phyloP scores from a whole-genome alignment of 768 basidiomycete species.

The Cystofilobasidium ferigula region DNA sequence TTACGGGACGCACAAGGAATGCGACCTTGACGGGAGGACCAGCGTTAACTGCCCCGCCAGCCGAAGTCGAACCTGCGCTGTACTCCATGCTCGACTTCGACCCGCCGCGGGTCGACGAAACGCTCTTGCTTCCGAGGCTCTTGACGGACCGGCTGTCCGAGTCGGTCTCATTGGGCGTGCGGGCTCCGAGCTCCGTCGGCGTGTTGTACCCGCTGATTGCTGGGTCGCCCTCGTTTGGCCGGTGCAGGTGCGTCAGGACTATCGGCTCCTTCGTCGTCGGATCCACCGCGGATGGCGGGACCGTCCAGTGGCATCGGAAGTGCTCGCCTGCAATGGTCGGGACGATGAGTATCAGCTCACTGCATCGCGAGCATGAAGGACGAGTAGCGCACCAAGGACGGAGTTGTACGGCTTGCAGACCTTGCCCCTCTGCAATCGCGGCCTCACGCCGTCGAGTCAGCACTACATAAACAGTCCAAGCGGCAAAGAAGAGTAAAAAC shows the following conservation, averaged over 20 bases:
- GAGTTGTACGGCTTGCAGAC: conserved; percentile 68
- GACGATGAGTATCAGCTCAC: too few species aligned
- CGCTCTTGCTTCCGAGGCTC: conserved; percentile 3
- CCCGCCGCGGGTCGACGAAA: background rate
- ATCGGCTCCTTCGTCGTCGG: conserved; percentile 35
- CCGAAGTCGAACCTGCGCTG: background rate
- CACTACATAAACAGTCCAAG: background rate
- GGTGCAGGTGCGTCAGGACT: conserved; percentile 36
- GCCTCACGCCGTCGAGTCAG: background rate
- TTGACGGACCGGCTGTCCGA: conserved; percentile 2
- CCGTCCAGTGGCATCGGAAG: conserved; percentile 40
- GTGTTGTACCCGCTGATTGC: conserved; percentile 25
- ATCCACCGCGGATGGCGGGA: conserved; percentile 36
- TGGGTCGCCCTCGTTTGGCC: conserved; percentile 34
- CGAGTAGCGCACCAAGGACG: conserved; percentile 31
- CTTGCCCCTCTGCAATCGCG: conserved; percentile 58
- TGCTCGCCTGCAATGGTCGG: conserved; percentile 35
- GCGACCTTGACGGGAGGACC: conserved; percentile 49
- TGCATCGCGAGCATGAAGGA: background rate
- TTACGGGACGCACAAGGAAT: conserved; percentile 45
- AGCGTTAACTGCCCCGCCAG: background rate
- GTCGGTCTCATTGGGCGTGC: background rate
- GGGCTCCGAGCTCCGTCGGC: background rate
- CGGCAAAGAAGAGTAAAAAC: background rate
- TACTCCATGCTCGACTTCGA: background rate